A percentile compares a stretch with the other conserved stretches of the same genome.
Evolutionary conservation across 768 basidiomycete genomes (phyloP).

Genomic region (Suillus clintonianus): DNA sequence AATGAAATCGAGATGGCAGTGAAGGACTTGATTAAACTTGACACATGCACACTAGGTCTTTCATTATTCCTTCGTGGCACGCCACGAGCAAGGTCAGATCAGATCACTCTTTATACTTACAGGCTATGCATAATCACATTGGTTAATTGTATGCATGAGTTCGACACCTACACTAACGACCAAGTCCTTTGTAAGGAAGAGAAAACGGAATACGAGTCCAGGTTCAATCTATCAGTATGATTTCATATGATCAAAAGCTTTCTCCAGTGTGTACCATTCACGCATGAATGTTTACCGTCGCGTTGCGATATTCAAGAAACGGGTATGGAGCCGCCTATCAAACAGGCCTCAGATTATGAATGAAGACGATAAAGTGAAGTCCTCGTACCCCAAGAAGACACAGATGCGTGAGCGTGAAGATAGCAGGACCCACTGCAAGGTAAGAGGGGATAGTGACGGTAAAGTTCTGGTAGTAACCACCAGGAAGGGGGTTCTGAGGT

Average conservation of each 20-base stretch:
- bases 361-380: neutral
- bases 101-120: neutral
- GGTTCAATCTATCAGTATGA: neutral
- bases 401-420: conserved; percentile 31
- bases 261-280: conserved; percentile 2
- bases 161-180: neutral
- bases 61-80: too few species aligned
- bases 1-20: conserved; percentile 1
- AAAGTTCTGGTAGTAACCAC: conserved; percentile 32
- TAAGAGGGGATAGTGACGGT: conserved; percentile 15
- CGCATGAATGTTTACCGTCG: conserved; percentile 15
- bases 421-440: conserved; percentile 19
- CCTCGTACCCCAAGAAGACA: conserved; percentile 26
- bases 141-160: neutral
- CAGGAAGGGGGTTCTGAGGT: conserved; percentile 16
- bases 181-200: neutral
- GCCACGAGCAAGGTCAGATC: too few species aligned
- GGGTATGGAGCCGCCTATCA: conserved; percentile 24
- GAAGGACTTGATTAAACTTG: neutral
- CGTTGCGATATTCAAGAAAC: conserved; percentile 30
- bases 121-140: neutral
- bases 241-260: neutral
- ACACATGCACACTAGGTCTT: neutral
- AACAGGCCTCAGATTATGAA: neutral
- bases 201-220: neutral